Evolutionary conservation across 805 yeast genomes (phyloP).

Genomic region (Hanseniaspora osmophila): DNA sequence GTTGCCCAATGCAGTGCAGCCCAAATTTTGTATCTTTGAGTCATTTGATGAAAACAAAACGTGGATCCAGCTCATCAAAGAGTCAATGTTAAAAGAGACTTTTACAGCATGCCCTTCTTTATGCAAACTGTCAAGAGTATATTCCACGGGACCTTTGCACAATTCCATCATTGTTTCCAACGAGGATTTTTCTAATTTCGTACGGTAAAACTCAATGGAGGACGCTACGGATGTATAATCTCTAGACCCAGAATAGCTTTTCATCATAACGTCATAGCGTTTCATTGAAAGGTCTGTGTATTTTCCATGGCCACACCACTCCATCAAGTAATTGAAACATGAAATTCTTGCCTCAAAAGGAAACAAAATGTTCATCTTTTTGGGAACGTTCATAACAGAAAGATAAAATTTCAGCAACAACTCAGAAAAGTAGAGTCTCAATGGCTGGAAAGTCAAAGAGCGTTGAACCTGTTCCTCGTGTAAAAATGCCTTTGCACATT

Average conservation of each 20-base stretch:
- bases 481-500: conserved; percentile 46
- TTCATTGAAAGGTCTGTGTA: conserved; percentile 45
- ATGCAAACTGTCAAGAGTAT: conserved; percentile 31
- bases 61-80: conserved; percentile 69
- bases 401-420: conserved; percentile 60
- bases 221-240: conserved; percentile 43
- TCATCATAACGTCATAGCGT: conserved; percentile 46
- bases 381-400: conserved; percentile 34
- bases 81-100: conserved; percentile 56
- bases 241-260: conserved; percentile 24
- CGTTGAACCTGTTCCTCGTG: conserved; percentile 43
- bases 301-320: conserved; percentile 90
- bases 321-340: conserved; percentile 69
- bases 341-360: conserved; percentile 78
- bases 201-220: conserved; percentile 65
- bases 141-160: conserved; percentile 57
- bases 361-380: conserved; percentile 35
- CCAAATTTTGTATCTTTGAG: conserved; percentile 45
- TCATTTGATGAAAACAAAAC: conserved; percentile 47
- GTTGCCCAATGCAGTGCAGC: conserved; percentile 56
- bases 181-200: conserved; percentile 54
- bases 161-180: conserved; percentile 75
- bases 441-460: conserved; percentile 56
- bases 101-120: conserved; percentile 24
- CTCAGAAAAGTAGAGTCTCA: conserved; percentile 74